Base-by-base conservation (phyloP, 768 basidiomycete species). In the Daedaleopsis sinensis region DNA sequence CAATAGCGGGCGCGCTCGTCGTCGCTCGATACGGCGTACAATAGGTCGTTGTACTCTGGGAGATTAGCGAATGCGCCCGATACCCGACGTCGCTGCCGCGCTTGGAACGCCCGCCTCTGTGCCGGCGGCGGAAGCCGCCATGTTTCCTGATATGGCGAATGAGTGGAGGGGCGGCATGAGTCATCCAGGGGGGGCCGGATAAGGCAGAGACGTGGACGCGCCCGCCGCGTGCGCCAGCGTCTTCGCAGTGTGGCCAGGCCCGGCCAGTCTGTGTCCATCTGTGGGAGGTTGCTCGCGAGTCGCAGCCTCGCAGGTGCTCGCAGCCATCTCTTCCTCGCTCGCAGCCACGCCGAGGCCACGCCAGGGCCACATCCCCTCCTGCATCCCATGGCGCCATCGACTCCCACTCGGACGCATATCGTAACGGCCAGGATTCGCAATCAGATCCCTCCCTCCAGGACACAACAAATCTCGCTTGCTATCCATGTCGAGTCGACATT, bases 11-110 rank as follows among this genome's bases (percentile, higher is more conserved):
- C 7, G 47, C 51, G 27, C 18, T 18, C 15, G 1, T 12, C 36
- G 23, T 24, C 36, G 27, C 61, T 57, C 55, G 55, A 62, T 52
- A 48, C 55, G 44, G 55, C 44, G 32, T 55, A 57, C 61, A 62
- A 62, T 52, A 27, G 37, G 51, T 24, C 36, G 32, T 18, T 36
- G 19, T 9, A 19, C 19, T 52, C 48, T 50, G 24, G 23, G 24
- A 27, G 47, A 49, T 49, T 21, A 49, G 23, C 47, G 23, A 27
- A 24, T 39, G 48, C 27, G 35, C 52, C 1, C 43, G 55, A 56
- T 55, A 54, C 52, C 19, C 38, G 37, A 19, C 21, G 44, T 21
- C 44, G 44, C 44, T 9, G 44, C n/a, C 18, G n/a, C 44, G n/a
- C 47, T 13, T 13, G 21, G 8, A 5, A 8, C 21, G 18, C 19